These are phyloP conservation scores for Smittium mucronatum DNA, from an alignment of 371 early-diverging fungal species.

Conservation along the genomic window DNA sequence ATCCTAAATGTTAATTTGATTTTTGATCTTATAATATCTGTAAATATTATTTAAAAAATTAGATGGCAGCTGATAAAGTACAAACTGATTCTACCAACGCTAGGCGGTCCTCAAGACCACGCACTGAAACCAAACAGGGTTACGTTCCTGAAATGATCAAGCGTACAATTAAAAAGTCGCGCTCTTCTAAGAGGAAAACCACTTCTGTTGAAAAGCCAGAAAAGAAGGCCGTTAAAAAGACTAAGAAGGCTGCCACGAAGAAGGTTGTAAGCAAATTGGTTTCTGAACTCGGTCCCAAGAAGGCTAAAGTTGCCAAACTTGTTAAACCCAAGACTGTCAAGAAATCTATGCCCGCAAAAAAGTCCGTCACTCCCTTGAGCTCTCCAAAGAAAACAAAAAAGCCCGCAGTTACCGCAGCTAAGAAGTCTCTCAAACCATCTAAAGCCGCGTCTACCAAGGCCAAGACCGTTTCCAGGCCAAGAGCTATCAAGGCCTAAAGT, in stretches of 20 bases:
- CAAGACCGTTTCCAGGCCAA: no score
- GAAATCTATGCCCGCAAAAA: not conserved
- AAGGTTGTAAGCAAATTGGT: not conserved
- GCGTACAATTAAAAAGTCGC: not conserved
- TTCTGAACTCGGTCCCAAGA: not conserved
- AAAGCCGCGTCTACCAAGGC: not conserved
- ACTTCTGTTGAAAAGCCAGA: not conserved
- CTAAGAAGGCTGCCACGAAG: not conserved
- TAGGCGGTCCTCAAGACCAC: not conserved
- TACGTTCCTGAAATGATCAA: slow-evolving; percentile 7
- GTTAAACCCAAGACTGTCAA: not conserved
- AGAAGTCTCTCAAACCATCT: not conserved
- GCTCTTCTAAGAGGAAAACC: not conserved
- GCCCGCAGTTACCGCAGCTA: not conserved
- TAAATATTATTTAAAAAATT: no score
- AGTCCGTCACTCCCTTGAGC: not conserved
- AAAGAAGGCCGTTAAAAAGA: not conserved
- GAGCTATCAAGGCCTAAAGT: no score
- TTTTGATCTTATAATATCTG: no score
- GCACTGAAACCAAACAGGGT: not conserved
- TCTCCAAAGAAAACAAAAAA: not conserved
- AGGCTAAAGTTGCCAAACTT: not conserved
- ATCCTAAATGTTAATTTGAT: no score
- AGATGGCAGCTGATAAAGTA: not conserved
- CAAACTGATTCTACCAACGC: not conserved